phyloP scores from a whole-genome alignment of 148 eudicot genomes.

The Camellia lanceoleosa region DNA sequence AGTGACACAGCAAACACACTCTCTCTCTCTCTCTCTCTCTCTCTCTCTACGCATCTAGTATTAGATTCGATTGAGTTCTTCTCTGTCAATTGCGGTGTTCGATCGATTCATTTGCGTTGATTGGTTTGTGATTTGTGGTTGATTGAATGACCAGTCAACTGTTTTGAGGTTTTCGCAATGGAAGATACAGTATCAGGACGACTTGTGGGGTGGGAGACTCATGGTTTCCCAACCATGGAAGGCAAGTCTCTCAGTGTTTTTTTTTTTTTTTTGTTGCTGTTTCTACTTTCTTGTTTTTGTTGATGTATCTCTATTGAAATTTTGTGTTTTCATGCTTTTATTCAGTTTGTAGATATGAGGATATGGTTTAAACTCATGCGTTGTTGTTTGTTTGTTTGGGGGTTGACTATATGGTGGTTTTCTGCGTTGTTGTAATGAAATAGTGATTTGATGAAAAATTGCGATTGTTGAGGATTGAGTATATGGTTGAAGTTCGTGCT shows the following conservation, averaged over 20 bases:
- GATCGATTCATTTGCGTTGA: not conserved
- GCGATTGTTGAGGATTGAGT: too few species aligned
- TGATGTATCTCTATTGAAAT: not conserved
- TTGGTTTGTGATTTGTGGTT: not conserved
- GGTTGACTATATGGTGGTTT: too few species aligned
- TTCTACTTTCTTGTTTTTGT: not conserved
- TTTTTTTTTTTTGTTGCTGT: not conserved
- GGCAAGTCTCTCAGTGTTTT: constrained; percentile 27
- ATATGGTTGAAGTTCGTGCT: too few species aligned
- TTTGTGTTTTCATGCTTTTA: not conserved
- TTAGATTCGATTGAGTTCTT: not conserved
- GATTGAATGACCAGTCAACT: constrained; percentile 7
- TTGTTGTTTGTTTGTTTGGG: too few species aligned
- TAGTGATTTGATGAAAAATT: too few species aligned
- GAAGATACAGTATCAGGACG: constrained; percentile 26
- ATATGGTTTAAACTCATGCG: too few species aligned
- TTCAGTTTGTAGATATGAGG: too few species aligned
- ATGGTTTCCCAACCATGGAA: constrained; percentile 70
- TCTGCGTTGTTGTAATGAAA: too few species aligned
- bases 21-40: not conserved
- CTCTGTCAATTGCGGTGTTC: not conserved
- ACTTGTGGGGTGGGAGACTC: constrained; percentile 61
- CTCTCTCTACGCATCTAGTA: not conserved
- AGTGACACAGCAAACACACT: too few species aligned
- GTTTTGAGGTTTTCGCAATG: constrained; percentile 23